These are phyloP conservation scores for Filobasidium wieringae DNA, from an alignment of 768 basidiomycete species.

Conservation along the genomic window DNA sequence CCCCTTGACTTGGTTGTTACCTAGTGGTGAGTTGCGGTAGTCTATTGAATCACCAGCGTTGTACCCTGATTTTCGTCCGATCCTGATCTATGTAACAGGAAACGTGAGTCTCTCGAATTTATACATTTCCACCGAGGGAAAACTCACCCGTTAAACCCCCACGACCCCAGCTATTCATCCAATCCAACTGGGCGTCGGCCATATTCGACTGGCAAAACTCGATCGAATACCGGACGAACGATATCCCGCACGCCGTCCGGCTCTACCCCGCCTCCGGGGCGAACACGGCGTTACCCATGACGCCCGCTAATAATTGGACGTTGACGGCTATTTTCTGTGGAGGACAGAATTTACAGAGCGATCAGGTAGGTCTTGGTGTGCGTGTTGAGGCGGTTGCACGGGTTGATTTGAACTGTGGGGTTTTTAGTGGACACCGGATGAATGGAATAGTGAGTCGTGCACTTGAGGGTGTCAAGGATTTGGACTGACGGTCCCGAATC, in stretches of 20 bases:
- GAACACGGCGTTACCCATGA: constrained; percentile 29
- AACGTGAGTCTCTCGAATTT: too few relatives aligned
- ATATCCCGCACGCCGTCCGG: constrained; percentile 32
- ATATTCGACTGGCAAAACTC: constrained; percentile 36
- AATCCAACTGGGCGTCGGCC: constrained; percentile 27
- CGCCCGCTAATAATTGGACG: constrained; percentile 35
- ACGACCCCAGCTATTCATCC: constrained; percentile 27
- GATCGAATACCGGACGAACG: constrained; percentile 25
- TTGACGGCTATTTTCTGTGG: constrained; percentile 35
- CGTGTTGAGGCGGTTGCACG: too few relatives aligned
- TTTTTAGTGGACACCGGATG: too few relatives aligned
- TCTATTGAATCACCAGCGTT: background rate
- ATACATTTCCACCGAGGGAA: constrained; percentile 19
- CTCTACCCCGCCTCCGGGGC: constrained; percentile 35
- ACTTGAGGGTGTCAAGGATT: too few relatives aligned
- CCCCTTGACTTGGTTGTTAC: constrained; percentile 33
- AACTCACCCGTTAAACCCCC: too few relatives aligned
- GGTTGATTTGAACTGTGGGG: too few relatives aligned
- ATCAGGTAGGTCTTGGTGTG: too few relatives aligned
- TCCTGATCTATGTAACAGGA: too few relatives aligned
- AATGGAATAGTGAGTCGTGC: constrained; percentile 37
- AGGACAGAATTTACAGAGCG: constrained; percentile 25
- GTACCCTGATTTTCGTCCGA: too few relatives aligned
- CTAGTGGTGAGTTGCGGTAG: constrained; percentile 21
- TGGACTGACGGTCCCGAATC: too few relatives aligned